Percentiles rank a stretch among this genome's conserved stretches.
phyloP scores from a whole-genome alignment of 2,329 filamentous ascomycete species.

The Macrophomina tecta region DNA sequence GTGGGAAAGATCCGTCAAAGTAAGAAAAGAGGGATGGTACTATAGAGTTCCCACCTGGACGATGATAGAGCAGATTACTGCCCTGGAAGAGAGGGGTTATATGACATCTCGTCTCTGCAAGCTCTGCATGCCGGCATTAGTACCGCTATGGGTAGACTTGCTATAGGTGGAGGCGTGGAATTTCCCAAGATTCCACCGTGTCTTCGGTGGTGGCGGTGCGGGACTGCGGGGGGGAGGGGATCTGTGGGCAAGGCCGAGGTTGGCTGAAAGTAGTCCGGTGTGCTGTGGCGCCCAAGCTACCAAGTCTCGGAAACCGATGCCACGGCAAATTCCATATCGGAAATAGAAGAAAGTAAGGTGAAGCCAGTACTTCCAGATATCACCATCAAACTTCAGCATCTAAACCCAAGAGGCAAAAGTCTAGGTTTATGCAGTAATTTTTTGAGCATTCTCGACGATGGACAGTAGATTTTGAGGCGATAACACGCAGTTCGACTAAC shows the following conservation, averaged over 20 bases:
- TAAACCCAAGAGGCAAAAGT: no score
- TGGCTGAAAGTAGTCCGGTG: background rate
- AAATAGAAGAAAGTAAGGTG: background rate
- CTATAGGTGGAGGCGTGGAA: constrained; percentile 2
- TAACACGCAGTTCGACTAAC: background rate
- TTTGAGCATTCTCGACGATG: no score
- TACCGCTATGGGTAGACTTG: background rate
- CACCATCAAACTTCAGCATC: no score
- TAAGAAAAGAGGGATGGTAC: background rate
- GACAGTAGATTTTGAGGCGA: background rate
- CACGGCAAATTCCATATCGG: constrained; percentile 3
- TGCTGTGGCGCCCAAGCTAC: constrained; percentile 1
- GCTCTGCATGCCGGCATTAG: constrained; percentile 9
- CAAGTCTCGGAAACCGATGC: background rate
- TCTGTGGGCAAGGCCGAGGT: constrained; percentile 11
- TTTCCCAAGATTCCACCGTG: background rate
- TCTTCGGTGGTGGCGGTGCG: background rate
- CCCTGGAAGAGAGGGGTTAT: constrained; percentile 9
- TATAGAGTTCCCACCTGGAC: background rate
- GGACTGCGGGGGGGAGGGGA: constrained; percentile 11
- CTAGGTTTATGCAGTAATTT: no score
- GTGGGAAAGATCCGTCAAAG: background rate
- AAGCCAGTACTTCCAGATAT: background rate
- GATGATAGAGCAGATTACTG: background rate
- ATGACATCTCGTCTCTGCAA: background rate